A percentile compares a stretch with the other conserved stretches of the same genome.
Evolutionary conservation across 2,329 filamentous ascomycete genomes (phyloP).

Genomic region (Arachnomyces sp.): DNA sequence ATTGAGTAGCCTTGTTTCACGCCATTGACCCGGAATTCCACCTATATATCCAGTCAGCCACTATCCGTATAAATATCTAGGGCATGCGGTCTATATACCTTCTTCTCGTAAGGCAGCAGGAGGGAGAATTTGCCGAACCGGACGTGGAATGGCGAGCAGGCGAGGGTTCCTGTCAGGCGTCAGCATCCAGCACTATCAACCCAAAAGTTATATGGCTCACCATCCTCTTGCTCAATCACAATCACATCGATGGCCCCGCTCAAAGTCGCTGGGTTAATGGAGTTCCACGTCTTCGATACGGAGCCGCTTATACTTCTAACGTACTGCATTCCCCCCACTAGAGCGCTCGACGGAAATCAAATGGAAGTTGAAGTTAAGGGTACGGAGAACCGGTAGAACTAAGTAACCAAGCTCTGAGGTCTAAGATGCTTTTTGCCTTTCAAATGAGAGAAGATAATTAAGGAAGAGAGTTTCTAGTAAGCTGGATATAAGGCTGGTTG

Average conservation of each 20-base stretch:
- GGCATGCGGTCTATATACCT: conserved; percentile 38
- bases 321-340: conserved; percentile 71
- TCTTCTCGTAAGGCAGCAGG: conserved; percentile 91
- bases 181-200: conserved; percentile 7
- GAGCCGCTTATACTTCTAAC: conserved; percentile 90
- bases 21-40: conserved; percentile 94
- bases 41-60: conserved; percentile 37
- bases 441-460: background rate
- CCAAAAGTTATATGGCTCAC: conserved; percentile 36
- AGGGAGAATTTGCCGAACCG: conserved; percentile 98
- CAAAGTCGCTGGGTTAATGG: conserved; percentile 93
- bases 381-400: conserved; percentile 6
- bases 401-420: conserved; percentile 2
- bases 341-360: conserved; percentile 10
- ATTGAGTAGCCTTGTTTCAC: conserved; percentile 88
- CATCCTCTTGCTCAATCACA: conserved; percentile 93
- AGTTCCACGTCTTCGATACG: conserved; percentile 98
- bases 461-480: background rate
- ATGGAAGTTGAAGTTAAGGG: conserved; percentile 8
- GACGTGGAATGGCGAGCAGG: conserved; percentile 95
- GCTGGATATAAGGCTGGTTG: background rate
- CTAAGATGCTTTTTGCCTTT: background rate
- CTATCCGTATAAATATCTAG: background rate
- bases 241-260: conserved; percentile 98
- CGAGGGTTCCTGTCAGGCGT: conserved; percentile 48